Evolutionary conservation across 352 stramenopile species (phyloP).

Genomic region (Phytopythium mirpurense): DNA sequence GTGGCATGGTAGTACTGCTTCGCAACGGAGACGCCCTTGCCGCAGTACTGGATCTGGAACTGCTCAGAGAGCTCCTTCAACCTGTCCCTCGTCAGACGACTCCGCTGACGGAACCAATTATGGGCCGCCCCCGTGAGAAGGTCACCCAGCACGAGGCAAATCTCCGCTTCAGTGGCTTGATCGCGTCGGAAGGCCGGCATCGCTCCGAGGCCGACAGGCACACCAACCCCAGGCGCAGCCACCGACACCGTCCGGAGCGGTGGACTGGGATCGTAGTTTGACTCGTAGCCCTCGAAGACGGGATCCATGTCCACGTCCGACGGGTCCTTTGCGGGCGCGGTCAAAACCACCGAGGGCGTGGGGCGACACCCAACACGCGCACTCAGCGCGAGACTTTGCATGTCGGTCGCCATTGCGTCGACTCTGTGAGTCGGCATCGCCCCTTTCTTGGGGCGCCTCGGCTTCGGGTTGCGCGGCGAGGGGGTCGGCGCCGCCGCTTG

Average conservation of each 20-base stretch:
- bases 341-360: no score
- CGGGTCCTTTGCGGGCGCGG: not conserved
- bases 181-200: constrained; percentile 3
- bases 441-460: no score
- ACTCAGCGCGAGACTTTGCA: no score
- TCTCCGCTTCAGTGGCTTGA: constrained; percentile 2
- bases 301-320: not conserved
- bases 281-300: not conserved
- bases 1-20: constrained; percentile 6
- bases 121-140: not conserved
- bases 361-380: no score
- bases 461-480: no score
- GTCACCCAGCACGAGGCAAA: constrained; percentile 4
- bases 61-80: not conserved
- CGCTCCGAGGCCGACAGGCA: not conserved
- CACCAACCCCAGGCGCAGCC: not conserved
- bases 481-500: no score
- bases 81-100: not conserved
- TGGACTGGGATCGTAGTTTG: not conserved
- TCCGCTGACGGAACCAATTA: constrained; percentile 5
- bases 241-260: no score
- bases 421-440: no score
- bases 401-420: no score
- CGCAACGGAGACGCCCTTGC: constrained; percentile 2
- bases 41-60: constrained; percentile 10